Evolutionary conservation across 1,139 yeast genomes (phyloP).

Genomic region (Pichia sp.): DNA sequence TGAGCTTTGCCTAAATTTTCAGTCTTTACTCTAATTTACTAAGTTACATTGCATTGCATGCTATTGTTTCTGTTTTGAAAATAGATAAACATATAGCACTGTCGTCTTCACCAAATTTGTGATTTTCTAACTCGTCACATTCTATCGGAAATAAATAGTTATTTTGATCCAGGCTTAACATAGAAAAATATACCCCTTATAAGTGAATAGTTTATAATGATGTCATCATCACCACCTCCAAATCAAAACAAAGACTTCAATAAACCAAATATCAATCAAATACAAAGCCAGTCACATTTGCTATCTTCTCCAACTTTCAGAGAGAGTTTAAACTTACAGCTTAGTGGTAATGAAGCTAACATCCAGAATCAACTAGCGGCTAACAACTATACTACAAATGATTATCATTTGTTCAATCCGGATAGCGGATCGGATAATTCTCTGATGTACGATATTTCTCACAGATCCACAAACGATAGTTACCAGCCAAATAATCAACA

Average conservation of each 20-base stretch:
- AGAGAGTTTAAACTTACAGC: slow-evolving; percentile 17
- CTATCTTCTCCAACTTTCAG: slow-evolving; percentile 21
- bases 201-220: slow-evolving; percentile 18
- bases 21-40: too few species aligned
- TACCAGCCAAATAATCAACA: slow-evolving; percentile 5
- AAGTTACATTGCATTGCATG: slow-evolving; percentile 1
- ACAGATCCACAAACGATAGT: slow-evolving; percentile 1
- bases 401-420: neutral
- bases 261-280: slow-evolving; percentile 6
- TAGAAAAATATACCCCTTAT: neutral
- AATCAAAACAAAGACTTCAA: slow-evolving; percentile 15
- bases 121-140: too few species aligned
- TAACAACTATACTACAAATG: slow-evolving; percentile 4
- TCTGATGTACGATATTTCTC: neutral
- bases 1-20: too few species aligned
- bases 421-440: slow-evolving; percentile 8
- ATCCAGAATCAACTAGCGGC: neutral
- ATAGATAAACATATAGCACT: neutral
- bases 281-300: slow-evolving; percentile 9
- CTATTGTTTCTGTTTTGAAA: neutral
- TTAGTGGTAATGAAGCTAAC: slow-evolving; percentile 15
- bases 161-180: too few species aligned
- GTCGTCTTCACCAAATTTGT: too few species aligned
- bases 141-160: too few species aligned
- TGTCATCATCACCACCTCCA: slow-evolving; percentile 28